Evolutionary conservation across 768 basidiomycete genomes (phyloP), one percentile per base, ranked within the genome.

Genomic region (Lentinula boryana): DNA sequence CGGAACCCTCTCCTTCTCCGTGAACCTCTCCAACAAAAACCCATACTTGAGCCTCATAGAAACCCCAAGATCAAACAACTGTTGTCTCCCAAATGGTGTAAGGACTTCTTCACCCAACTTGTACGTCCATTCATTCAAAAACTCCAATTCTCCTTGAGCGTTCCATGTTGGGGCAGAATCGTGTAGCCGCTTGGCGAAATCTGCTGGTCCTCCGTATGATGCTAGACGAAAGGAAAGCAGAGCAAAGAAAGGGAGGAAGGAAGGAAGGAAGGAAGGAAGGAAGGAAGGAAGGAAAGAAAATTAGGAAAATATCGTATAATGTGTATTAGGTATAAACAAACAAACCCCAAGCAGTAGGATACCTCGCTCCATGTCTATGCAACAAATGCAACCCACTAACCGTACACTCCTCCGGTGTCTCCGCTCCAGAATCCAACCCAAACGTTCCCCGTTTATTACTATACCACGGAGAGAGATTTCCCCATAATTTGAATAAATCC

Each of bases 71-170:
- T 87, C 84, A 67, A 87, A 95, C 4, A 95, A 74, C 65, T 97
- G 93, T 66, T 91, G 85, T 52, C 94, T 78, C 51, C 94, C 93
- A 63, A 95, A 95, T 0, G 93, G 91, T n/a, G 93, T 94, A 62
- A 95, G 75, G 35, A 91, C 87, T 76, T 97, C 95, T 75, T 88
- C 87, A 13, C 95, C 95, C 2, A 98, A 83, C 66, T 91, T 90
- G 73, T 93, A 95, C 5, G 88, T 86, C 95, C 94, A 97, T 32
- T 81, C 79, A 68, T 94, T 93, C 75, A 97, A 74, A 69, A 96
- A 97, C 0, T 76, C 69, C 15, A 96, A 72, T 3, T 82, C 75
- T 0, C 88, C 92, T 1, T 78, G 78, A 0, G 85, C 87, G 38
- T 80, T 83, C 87, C 88, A 90, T 8, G 78, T 71, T 13, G 75